Conservation (phyloP, 2,329 filamentous ascomycete genomes). For the Colletotrichum tamarilloi region DNA sequence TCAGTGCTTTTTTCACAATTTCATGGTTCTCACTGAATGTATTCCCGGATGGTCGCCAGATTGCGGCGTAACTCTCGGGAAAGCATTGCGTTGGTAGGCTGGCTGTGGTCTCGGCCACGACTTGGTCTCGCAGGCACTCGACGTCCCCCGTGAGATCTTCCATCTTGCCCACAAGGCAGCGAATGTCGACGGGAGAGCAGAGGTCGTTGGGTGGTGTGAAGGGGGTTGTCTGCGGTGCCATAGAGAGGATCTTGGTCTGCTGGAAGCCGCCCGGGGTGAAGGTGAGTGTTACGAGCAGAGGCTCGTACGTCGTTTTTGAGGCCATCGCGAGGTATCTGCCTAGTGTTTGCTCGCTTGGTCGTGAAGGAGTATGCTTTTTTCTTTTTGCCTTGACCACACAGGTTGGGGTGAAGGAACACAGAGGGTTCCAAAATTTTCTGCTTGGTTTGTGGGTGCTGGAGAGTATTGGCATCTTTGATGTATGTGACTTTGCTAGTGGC, state of each 20-base stretch:
- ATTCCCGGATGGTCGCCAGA: not conserved
- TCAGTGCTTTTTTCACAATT: too few species aligned
- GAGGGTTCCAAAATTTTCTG: not conserved
- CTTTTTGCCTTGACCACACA: too few species aligned
- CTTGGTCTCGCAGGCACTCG: not conserved
- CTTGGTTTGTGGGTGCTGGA: not conserved
- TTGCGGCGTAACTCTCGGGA: not conserved
- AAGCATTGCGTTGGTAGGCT: constrained; percentile 3
- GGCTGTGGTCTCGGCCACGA: not conserved
- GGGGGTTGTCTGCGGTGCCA: constrained; percentile 1
- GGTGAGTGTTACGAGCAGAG: constrained; percentile 6
- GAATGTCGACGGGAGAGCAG: not conserved
- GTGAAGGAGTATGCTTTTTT: not conserved
- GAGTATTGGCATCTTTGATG: not conserved
- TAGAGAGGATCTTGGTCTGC: not conserved
- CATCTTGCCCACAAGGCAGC: not conserved
- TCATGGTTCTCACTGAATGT: not conserved
- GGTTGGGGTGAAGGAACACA: not conserved
- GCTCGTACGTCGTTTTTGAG: not conserved
- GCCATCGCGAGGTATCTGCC: not conserved
- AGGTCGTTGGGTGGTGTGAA: not conserved
- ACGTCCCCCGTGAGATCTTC: not conserved
- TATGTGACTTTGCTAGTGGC: not conserved
- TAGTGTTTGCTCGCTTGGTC: not conserved
- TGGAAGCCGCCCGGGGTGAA: not conserved